phyloP scores from a whole-genome alignment of 2,329 filamentous ascomycete genomes.

The Colletotrichum tanaceti region DNA sequence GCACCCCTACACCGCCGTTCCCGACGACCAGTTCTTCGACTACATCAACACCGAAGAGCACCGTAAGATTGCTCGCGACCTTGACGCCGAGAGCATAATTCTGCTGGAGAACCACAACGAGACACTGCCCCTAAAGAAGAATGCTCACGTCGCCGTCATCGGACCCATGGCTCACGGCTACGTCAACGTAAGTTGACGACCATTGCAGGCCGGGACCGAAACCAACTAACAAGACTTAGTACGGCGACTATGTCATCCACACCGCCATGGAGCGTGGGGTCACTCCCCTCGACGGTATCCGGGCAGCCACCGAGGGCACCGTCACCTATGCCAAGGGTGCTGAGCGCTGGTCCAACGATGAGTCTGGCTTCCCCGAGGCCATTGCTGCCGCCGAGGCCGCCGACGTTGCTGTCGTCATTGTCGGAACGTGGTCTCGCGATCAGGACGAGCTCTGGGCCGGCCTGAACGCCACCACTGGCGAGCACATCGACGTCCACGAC shows the following conservation, averaged over 20 bases:
- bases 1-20: slow-evolving; percentile 71
- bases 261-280: slow-evolving; percentile 72
- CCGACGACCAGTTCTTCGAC: slow-evolving; percentile 64
- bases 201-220: neutral
- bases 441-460: slow-evolving; percentile 77
- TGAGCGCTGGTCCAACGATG: slow-evolving; percentile 77
- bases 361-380: slow-evolving; percentile 75
- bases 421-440: slow-evolving; percentile 81
- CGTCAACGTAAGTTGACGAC: slow-evolving; percentile 67
- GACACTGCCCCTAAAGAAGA: slow-evolving; percentile 67
- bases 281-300: slow-evolving; percentile 77
- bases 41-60: slow-evolving; percentile 72
- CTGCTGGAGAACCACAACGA: slow-evolving; percentile 69
- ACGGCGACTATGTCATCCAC: slow-evolving; percentile 80
- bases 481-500: slow-evolving; percentile 74
- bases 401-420: slow-evolving; percentile 78
- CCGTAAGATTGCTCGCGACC: slow-evolving; percentile 68
- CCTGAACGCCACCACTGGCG: slow-evolving; percentile 79
- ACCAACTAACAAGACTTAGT: slow-evolving; percentile 50
- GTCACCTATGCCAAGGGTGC: slow-evolving; percentile 77
- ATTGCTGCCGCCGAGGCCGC: slow-evolving; percentile 72
- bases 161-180: slow-evolving; percentile 79
- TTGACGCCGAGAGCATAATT: slow-evolving; percentile 73
- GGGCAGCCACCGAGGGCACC: slow-evolving; percentile 66
- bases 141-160: slow-evolving; percentile 77